phyloP scores from a whole-genome alignment of 2,329 filamentous ascomycete genomes.

The Chaetomium globosum region DNA sequence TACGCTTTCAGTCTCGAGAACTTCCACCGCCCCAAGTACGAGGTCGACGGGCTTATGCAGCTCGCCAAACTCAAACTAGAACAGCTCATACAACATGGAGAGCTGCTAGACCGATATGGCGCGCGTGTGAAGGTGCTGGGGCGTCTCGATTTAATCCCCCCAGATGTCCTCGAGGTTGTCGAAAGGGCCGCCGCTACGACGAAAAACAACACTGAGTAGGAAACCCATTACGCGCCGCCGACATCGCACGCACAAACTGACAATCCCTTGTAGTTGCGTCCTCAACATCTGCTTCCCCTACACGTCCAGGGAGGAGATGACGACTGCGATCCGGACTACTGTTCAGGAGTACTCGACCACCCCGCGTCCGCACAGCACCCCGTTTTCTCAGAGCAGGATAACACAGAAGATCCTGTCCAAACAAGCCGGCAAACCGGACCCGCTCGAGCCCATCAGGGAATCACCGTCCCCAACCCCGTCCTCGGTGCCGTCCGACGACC shows the following conservation, averaged over 20 bases:
- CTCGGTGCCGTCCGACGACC: conserved; percentile 50
- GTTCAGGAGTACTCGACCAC: conserved; percentile 84
- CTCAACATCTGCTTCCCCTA: conserved; percentile 98
- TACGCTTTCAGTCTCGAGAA: conserved; percentile 99
- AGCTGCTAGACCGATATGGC: conserved; percentile 89
- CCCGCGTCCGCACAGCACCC: conserved; percentile 63
- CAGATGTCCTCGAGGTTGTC: conserved; percentile 85
- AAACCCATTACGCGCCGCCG: neutral
- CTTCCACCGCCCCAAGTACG: conserved; percentile 94
- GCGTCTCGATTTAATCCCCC: conserved; percentile 78
- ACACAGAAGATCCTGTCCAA: conserved; percentile 79
- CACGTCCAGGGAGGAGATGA: conserved; percentile 93
- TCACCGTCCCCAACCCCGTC: conserved; percentile 47
- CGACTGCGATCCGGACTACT: conserved; percentile 81
- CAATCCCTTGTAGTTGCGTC: conserved; percentile 47
- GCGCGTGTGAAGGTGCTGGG: conserved; percentile 84
- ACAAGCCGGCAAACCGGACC: conserved; percentile 55
- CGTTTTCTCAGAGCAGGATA: conserved; percentile 87
- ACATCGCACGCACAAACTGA: conserved; percentile 15
- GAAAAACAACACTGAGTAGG: conserved; percentile 76
- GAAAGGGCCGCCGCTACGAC: conserved; percentile 86
- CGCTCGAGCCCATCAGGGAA: conserved; percentile 54
- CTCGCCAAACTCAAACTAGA: conserved; percentile 94
- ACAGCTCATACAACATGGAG: conserved; percentile 89
- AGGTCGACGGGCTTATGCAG: conserved; percentile 96